Percentiles rank a stretch among this genome's conserved stretches.
These are phyloP conservation scores for Talaromyces stipitatus DNA, from an alignment of 495 filamentous ascomycete genomes.

Conservation along the genomic window DNA sequence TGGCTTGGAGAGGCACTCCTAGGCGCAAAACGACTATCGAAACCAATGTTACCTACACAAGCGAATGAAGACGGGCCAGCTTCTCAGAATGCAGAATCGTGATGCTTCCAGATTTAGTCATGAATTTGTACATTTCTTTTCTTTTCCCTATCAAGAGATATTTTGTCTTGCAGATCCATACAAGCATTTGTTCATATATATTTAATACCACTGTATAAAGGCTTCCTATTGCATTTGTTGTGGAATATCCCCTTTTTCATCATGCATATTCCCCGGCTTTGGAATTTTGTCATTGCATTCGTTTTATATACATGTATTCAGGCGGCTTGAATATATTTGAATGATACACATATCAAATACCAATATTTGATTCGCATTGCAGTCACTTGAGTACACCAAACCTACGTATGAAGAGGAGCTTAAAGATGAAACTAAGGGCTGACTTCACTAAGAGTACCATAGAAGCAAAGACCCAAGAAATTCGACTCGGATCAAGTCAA, in stretches of 20 bases:
- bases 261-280: background rate
- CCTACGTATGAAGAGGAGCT: background rate
- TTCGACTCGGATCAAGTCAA: too few relatives aligned
- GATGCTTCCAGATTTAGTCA: background rate
- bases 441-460: background rate
- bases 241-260: background rate
- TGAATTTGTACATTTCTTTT: background rate
- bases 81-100: background rate
- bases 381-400: background rate
- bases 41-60: background rate
- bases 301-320: background rate
- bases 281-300: background rate
- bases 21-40: background rate
- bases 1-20: constrained; percentile 33
- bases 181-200: background rate
- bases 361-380: background rate
- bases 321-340: background rate
- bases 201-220: background rate
- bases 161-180: background rate
- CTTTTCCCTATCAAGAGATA: background rate
- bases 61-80: background rate
- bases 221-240: background rate
- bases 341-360: background rate
- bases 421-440: background rate
- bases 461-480: too few relatives aligned